A percentile compares a stretch with the other conserved stretches of the same genome.
Conservation (phyloP, 78 protist genomes). For the Dictyostelium citrinum region DNA sequence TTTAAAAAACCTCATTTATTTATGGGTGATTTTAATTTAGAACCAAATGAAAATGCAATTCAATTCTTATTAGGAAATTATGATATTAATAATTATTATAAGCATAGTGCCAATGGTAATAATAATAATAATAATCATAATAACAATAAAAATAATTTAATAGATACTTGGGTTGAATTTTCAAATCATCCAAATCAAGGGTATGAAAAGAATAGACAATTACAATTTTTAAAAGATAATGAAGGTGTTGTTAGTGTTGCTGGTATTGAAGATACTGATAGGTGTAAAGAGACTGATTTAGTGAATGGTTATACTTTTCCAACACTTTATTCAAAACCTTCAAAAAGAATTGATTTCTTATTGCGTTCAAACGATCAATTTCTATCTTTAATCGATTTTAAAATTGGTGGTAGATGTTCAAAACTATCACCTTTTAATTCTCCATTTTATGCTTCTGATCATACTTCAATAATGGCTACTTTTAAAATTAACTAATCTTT, state of each 20-base stretch:
- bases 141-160: neutral
- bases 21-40: conserved; percentile 44
- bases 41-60: conserved; percentile 10
- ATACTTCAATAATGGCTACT: neutral
- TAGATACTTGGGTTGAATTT: neutral
- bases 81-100: neutral
- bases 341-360: conserved; percentile 35
- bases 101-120: too few relatives aligned
- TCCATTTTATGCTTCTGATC: conserved; percentile 39
- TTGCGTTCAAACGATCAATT: neutral
- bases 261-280: neutral
- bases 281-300: neutral
- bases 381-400: neutral
- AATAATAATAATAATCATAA: neutral
- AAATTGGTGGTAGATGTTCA: neutral
- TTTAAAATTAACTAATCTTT: neutral
- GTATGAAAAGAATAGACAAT: neutral
- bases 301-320: conserved; percentile 24
- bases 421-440: neutral
- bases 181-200: neutral
- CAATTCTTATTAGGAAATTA: conserved; percentile 7
- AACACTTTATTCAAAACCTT: conserved; percentile 13
- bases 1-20: conserved; percentile 24
- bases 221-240: neutral
- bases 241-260: neutral